Percentiles rank a stretch among this genome's conserved stretches.
These are phyloP conservation scores for Triangularia verruculosa DNA, from an alignment of 2,329 filamentous ascomycete species.

Conservation along the genomic window DNA sequence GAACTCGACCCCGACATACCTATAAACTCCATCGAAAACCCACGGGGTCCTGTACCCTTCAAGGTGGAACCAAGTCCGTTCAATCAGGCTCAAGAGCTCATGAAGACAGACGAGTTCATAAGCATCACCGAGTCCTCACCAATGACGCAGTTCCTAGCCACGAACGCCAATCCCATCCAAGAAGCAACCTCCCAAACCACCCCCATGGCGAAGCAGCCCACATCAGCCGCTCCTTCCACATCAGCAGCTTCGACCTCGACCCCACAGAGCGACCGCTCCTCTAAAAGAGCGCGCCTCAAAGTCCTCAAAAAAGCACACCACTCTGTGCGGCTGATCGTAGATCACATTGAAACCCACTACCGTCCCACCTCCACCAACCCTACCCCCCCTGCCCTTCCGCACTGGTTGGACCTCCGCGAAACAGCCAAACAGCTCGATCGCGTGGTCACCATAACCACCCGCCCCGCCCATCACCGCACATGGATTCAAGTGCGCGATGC, in stretches of 20 bases:
- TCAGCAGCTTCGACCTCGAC: background rate
- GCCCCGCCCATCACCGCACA: no score
- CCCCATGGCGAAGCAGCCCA: background rate
- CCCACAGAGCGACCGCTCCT: background rate
- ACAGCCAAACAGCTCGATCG: background rate
- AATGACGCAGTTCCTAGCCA: background rate
- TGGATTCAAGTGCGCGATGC: no score
- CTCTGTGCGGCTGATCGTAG: background rate
- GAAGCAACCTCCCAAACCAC: background rate
- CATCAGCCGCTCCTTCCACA: background rate
- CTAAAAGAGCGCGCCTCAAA: background rate
- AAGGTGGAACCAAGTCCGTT: no score
- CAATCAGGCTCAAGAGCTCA: no score
- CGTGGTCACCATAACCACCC: background rate
- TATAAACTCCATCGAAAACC: no score
- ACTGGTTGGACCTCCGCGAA: background rate
- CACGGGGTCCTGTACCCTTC: no score
- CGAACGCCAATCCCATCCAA: background rate
- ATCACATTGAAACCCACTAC: background rate
- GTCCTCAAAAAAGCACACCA: background rate
- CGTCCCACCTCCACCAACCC: background rate
- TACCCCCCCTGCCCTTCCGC: background rate
- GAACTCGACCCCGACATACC: no score
- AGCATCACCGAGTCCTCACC: background rate
- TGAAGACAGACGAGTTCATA: background rate